These are phyloP conservation scores for Melanogaster broomeanus DNA, from an alignment of 768 basidiomycete genomes.

Conservation along the genomic window DNA sequence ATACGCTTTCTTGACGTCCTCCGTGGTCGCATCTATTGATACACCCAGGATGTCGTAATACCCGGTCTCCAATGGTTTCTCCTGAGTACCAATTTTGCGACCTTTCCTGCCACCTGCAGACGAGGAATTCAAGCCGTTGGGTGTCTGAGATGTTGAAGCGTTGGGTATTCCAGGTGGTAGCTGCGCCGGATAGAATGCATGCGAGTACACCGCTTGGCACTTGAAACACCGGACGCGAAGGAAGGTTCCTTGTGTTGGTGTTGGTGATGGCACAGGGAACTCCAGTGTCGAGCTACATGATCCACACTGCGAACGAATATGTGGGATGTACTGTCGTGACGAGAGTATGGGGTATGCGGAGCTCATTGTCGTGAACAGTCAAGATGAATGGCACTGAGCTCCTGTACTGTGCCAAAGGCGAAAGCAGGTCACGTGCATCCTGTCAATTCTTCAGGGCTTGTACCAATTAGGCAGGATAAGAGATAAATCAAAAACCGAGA, in stretches of 20 bases:
- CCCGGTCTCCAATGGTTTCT: constrained; percentile 83
- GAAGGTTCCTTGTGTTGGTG: constrained; percentile 54
- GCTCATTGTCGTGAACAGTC: constrained; percentile 41
- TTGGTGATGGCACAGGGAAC: constrained; percentile 64
- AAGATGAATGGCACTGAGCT: constrained; percentile 2
- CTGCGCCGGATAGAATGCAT: constrained; percentile 70
- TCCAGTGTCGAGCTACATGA: constrained; percentile 59
- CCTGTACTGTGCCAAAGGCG: constrained; percentile 4
- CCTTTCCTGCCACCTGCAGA: constrained; percentile 42
- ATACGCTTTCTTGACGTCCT: constrained; percentile 92
- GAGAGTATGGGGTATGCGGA: constrained; percentile 50
- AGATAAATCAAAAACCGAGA: too few relatives aligned
- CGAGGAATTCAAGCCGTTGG: constrained; percentile 20
- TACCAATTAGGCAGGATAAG: neutral
- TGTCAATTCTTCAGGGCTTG: too few relatives aligned
- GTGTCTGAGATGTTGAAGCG: constrained; percentile 14
- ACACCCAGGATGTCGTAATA: constrained; percentile 89
- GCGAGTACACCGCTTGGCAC: constrained; percentile 60
- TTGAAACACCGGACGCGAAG: constrained; percentile 71
- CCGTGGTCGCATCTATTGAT: constrained; percentile 68
- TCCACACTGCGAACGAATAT: constrained; percentile 63
- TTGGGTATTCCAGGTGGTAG: constrained; percentile 35
- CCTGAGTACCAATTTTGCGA: constrained; percentile 87
- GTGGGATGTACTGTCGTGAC: constrained; percentile 62
- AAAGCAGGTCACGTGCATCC: constrained; percentile 22